A percentile compares a stretch with the other conserved stretches of the same genome.
Conservation (phyloP, 768 basidiomycete species). For the Hirschioporus abietinus region DNA sequence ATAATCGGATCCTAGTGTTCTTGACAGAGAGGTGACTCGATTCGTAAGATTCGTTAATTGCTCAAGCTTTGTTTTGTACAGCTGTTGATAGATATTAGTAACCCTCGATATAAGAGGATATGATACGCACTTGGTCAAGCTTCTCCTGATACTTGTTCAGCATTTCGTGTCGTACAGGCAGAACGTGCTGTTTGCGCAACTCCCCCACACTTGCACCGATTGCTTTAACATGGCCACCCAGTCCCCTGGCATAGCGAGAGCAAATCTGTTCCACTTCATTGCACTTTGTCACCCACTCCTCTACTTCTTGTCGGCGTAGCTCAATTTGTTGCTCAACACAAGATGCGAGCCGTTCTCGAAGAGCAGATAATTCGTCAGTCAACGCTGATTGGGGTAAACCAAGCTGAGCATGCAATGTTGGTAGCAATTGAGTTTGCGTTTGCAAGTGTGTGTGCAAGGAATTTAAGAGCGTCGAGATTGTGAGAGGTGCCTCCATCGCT, state of each 20-base stretch:
- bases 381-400: constrained; percentile 76
- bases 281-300: constrained; percentile 65
- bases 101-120: neutral
- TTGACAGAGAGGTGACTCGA: constrained; percentile 53
- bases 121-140: constrained; percentile 58
- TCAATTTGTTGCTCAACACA: constrained; percentile 75
- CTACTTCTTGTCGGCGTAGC: constrained; percentile 65
- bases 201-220: constrained; percentile 62
- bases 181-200: constrained; percentile 61
- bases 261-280: constrained; percentile 59
- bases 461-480: constrained; percentile 63
- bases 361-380: constrained; percentile 68
- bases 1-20: constrained; percentile 57
- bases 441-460: constrained; percentile 75
- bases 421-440: constrained; percentile 75
- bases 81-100: constrained; percentile 25
- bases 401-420: constrained; percentile 77
- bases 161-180: constrained; percentile 68
- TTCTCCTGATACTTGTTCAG: constrained; percentile 72
- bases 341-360: constrained; percentile 70
- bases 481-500: constrained; percentile 1
- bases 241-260: constrained; percentile 55
- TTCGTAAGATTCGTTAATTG: constrained; percentile 66
- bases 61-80: constrained; percentile 75
- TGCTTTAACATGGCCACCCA: constrained; percentile 69